phyloP scores from a whole-genome alignment of 2,329 filamentous ascomycete genomes.

The Canariomyces notabilis region DNA sequence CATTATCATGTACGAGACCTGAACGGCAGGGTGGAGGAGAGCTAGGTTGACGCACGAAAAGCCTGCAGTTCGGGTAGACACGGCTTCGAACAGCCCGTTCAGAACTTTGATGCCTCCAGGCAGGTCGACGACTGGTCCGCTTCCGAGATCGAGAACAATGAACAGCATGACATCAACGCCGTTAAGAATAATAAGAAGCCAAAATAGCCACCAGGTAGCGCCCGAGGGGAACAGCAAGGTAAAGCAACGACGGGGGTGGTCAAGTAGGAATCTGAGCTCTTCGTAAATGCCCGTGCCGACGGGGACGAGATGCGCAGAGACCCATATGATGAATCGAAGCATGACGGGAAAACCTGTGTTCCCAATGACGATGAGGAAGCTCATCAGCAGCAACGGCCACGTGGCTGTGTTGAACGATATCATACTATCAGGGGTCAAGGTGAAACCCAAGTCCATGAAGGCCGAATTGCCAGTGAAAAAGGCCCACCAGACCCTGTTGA shows the following conservation, averaged over 20 bases:
- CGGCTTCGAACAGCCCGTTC: constrained; percentile 85
- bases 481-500: constrained; percentile 79
- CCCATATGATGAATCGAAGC: constrained; percentile 90
- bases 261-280: constrained; percentile 82
- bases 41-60: constrained; percentile 78
- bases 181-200: constrained; percentile 77
- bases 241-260: constrained; percentile 94
- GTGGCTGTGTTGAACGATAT: constrained; percentile 74
- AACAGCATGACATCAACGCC: constrained; percentile 84
- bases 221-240: constrained; percentile 85
- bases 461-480: constrained; percentile 83
- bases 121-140: constrained; percentile 60
- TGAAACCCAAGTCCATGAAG: constrained; percentile 94
- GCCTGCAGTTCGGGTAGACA: constrained; percentile 83
- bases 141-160: constrained; percentile 81
- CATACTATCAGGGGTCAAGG: constrained; percentile 92
- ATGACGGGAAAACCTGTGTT: constrained; percentile 96
- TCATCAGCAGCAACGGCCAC: constrained; percentile 70
- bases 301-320: constrained; percentile 62
- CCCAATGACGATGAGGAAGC: constrained; percentile 86
- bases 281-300: constrained; percentile 71
- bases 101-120: constrained; percentile 72
- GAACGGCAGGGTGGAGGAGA: constrained; percentile 79
- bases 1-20: constrained; percentile 94
- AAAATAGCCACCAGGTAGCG: constrained; percentile 95